These are phyloP conservation scores for Coemansia sp. DNA, from an alignment of 192 early-diverging fungal genomes.

Conservation along the genomic window DNA sequence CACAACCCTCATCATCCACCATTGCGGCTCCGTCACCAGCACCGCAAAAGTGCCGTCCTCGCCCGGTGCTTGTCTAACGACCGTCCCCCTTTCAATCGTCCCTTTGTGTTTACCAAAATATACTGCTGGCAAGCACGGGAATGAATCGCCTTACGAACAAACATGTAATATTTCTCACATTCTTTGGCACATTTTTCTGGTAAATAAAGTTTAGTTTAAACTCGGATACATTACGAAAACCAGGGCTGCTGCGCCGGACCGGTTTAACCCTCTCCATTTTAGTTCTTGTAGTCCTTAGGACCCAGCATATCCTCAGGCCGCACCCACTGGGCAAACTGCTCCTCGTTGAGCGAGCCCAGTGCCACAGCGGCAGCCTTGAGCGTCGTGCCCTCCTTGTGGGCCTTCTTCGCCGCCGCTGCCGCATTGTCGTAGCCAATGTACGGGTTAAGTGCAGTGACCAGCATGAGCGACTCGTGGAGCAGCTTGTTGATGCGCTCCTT, in stretches of 20 bases:
- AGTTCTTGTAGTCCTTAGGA: slow-evolving; percentile 57
- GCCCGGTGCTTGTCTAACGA: too few relatives aligned
- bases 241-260: neutral
- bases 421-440: slow-evolving; percentile 94
- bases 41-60: too few relatives aligned
- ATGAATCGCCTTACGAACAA: too few relatives aligned
- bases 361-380: slow-evolving; percentile 92
- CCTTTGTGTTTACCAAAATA: too few relatives aligned
- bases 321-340: slow-evolving; percentile 97
- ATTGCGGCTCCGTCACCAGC: too few relatives aligned
- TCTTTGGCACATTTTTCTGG: too few relatives aligned
- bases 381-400: slow-evolving; percentile 83
- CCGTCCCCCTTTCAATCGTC: too few relatives aligned
- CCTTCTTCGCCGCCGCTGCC: slow-evolving; percentile 95
- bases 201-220: neutral
- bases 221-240: neutral
- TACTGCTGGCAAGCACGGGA: too few relatives aligned
- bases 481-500: slow-evolving; percentile 83
- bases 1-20: too few relatives aligned
- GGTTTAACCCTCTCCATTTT: slow-evolving; percentile 1
- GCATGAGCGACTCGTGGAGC: slow-evolving; percentile 93
- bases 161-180: too few relatives aligned
- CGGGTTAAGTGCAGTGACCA: slow-evolving; percentile 98
- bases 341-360: slow-evolving; percentile 79
- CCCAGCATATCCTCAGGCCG: slow-evolving; percentile 88